A percentile compares a stretch with the other conserved stretches of the same genome.
phyloP scores from a whole-genome alignment of 805 yeast genomes.

The Spencermartinsiella europaea region DNA sequence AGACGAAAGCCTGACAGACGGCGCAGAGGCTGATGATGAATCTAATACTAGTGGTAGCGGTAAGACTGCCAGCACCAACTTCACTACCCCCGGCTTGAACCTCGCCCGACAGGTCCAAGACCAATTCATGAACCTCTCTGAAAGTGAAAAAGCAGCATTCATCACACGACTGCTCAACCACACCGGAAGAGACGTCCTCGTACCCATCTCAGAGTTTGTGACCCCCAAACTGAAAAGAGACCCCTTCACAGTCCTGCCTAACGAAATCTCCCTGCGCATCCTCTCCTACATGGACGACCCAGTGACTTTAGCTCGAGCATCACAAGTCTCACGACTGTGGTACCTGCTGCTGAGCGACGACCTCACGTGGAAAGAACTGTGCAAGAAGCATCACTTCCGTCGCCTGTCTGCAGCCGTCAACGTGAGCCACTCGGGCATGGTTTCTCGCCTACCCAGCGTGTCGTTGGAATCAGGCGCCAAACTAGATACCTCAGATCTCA shows the following conservation, averaged over 20 bases:
- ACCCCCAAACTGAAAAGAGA: conserved; percentile 36
- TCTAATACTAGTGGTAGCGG: not conserved
- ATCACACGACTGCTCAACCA: conserved; percentile 22
- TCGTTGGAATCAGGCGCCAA: conserved; percentile 8
- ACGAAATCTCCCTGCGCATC: conserved; percentile 76
- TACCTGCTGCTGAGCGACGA: conserved; percentile 37
- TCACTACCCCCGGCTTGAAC: not conserved
- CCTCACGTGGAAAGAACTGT: conserved; percentile 38
- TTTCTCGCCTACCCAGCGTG: conserved; percentile 14
- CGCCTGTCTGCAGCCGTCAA: conserved; percentile 33
- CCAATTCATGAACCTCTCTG: conserved; percentile 19
- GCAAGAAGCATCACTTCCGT: conserved; percentile 34
- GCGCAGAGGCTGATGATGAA: not conserved
- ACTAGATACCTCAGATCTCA: conserved; percentile 14
- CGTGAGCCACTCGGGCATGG: conserved; percentile 4
- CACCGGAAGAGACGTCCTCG: conserved; percentile 25
- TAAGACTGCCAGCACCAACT: not conserved
- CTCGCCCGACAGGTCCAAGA: conserved; percentile 5
- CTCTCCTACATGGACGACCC: conserved; percentile 79
- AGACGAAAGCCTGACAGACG: not conserved
- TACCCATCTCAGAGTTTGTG: conserved; percentile 22
- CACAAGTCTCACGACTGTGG: conserved; percentile 89
- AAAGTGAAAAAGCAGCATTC: conserved; percentile 17
- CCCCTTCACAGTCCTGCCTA: conserved; percentile 54
- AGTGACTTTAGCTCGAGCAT: conserved; percentile 82